A percentile compares a stretch with the other conserved stretches of the same genome.
These are phyloP conservation scores for Coriolopsis trogii DNA, from an alignment of 1,284 basidiomycete species.

Conservation along the genomic window DNA sequence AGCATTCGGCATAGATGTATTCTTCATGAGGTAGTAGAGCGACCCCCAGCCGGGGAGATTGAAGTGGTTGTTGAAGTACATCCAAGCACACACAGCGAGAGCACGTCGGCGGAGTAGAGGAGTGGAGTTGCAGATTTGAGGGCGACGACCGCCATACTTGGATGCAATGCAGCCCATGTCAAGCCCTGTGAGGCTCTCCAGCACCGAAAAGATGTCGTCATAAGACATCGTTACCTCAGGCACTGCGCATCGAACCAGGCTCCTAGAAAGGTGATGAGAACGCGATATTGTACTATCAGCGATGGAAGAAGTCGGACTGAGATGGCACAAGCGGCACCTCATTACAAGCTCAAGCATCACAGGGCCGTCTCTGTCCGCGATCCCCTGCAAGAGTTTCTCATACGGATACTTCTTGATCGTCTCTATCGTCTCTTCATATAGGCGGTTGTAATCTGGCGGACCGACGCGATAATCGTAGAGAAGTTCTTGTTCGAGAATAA, in stretches of 20 bases:
- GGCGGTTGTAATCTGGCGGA: not conserved
- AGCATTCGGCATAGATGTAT: conserved; percentile 2
- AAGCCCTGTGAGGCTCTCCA: not conserved
- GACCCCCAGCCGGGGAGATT: not conserved
- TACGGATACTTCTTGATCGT: not conserved
- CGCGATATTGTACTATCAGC: not conserved
- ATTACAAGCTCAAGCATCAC: conserved; percentile 8
- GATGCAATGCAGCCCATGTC: not conserved
- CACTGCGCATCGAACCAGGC: conserved; percentile 1
- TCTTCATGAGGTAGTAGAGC: not conserved
- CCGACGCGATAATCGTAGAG: conserved; percentile 6
- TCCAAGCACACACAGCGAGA: not conserved
- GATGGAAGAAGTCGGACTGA: not conserved
- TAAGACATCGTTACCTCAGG: not conserved
- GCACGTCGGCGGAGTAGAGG: not conserved
- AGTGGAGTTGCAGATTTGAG: not conserved
- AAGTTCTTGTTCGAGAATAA: conserved; percentile 6
- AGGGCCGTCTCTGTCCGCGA: not conserved
- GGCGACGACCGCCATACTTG: not conserved
- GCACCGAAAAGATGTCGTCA: not conserved
- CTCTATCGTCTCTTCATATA: not conserved
- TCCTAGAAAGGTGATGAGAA: not conserved
- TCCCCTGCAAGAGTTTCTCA: not conserved
- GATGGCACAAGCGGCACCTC: not conserved
- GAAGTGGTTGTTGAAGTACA: conserved; percentile 1